phyloP scores from a whole-genome alignment of 306 rosid genomes.

The Notholithocarpus densiflorus region DNA sequence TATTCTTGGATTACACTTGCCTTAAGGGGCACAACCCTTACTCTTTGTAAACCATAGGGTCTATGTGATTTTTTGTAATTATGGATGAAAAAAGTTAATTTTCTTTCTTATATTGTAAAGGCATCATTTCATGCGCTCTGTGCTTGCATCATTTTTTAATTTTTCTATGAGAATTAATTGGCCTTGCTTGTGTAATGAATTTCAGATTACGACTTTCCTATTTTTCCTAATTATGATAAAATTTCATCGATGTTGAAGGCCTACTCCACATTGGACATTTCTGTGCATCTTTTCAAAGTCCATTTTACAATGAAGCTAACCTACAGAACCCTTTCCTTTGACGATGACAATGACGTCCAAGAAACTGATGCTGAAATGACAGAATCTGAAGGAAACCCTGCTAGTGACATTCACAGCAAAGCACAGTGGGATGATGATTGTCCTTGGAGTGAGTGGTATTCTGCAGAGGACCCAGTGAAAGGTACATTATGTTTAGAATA shows the following conservation, averaged over 20 bases:
- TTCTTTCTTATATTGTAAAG: not conserved
- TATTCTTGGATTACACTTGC: not conserved
- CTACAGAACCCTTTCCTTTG: constrained; percentile 70
- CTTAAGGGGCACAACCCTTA: not conserved
- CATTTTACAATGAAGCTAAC: constrained; percentile 88
- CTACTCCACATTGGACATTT: constrained; percentile 79
- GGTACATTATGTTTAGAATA: constrained; percentile 36
- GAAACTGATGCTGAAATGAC: constrained; percentile 41
- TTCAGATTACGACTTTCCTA: constrained; percentile 15
- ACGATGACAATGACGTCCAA: constrained; percentile 55
- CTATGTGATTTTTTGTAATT: not conserved
- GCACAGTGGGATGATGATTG: constrained; percentile 95
- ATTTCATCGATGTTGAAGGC: constrained; percentile 61
- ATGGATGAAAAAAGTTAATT: not conserved
- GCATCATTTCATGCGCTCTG: not conserved
- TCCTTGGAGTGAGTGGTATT: constrained; percentile 98
- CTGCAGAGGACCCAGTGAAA: constrained; percentile 94
- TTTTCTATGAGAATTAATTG: constrained; percentile 7
- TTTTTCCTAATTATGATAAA: constrained; percentile 24
- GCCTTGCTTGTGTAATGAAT: constrained; percentile 18
- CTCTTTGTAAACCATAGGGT: not conserved
- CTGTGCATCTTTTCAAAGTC: constrained; percentile 74
- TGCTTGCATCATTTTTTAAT: not conserved
- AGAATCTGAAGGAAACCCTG: constrained; percentile 44
- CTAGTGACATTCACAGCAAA: constrained; percentile 44